These are phyloP conservation scores for Yamadazyma siamensis DNA, from an alignment of 1,139 yeast genomes.

Conservation along the genomic window DNA sequence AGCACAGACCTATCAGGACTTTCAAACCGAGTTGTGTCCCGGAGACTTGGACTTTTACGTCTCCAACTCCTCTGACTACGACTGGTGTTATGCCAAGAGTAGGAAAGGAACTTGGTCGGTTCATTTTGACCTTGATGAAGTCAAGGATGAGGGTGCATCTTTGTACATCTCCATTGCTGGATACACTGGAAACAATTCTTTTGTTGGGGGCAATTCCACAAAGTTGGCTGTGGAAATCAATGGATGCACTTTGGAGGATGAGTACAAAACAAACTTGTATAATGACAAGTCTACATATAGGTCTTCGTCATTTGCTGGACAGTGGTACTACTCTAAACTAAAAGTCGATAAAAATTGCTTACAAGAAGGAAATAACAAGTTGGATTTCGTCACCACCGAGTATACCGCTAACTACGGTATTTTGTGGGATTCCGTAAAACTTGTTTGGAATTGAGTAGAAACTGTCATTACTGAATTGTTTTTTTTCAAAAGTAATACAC, in stretches of 20 bases:
- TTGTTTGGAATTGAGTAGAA: too few species aligned
- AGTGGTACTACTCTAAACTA: constrained; percentile 11
- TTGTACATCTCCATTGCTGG: constrained; percentile 10
- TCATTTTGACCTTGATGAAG: constrained; percentile 7
- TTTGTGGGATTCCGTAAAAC: too few species aligned
- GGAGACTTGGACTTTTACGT: constrained; percentile 9
- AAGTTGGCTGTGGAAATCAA: constrained; percentile 4
- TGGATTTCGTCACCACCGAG: too few species aligned
- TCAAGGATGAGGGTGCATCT: constrained; percentile 5
- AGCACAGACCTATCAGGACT: constrained; percentile 11
- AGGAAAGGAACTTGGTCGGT: constrained; percentile 12
- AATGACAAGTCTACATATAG: constrained; percentile 13
- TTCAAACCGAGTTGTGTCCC: constrained; percentile 10
- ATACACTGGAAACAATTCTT: constrained; percentile 7
- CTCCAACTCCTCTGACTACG: constrained; percentile 7
- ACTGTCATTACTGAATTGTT: too few species aligned
- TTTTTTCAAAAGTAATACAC: too few species aligned
- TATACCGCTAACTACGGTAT: too few species aligned
- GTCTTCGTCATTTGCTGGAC: constrained; percentile 13
- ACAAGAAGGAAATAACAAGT: too few species aligned
- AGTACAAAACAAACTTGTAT: constrained; percentile 5
- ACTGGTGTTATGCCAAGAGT: constrained; percentile 12
- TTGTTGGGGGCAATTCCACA: constrained; percentile 10
- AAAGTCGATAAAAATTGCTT: too few species aligned
- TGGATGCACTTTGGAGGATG: constrained; percentile 7